Conservation (phyloP, 805 yeast species). For the Metschnikowia corniflorae region DNA sequence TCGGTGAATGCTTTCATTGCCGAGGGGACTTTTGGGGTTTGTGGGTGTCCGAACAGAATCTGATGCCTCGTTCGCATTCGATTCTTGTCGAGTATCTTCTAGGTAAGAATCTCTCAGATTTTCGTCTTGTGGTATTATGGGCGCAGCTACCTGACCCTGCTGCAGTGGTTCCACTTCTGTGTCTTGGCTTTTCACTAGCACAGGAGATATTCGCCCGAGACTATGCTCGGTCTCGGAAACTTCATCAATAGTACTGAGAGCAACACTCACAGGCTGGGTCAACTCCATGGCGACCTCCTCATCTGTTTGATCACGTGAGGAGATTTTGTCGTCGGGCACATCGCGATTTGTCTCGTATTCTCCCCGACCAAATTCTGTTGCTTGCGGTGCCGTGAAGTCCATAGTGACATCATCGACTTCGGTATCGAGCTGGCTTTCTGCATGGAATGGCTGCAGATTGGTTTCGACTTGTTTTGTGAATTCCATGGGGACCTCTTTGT, state of each 20-base stretch:
- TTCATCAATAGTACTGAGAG: not conserved
- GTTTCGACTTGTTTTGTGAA: constrained; percentile 5
- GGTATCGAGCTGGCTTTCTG: not conserved
- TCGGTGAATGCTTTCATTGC: too few species aligned
- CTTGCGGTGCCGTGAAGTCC: constrained; percentile 25
- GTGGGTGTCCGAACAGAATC: not conserved
- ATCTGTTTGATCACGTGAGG: not conserved
- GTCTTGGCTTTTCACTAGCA: constrained; percentile 2
- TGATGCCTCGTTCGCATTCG: not conserved
- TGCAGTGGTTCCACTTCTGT: not conserved
- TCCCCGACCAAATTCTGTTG: too few species aligned
- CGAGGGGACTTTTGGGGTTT: not conserved
- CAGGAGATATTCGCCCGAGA: constrained; percentile 1
- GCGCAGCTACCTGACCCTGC: not conserved
- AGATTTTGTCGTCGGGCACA: not conserved
- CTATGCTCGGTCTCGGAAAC: too few species aligned
- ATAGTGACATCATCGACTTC: constrained; percentile 17
- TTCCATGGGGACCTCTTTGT: constrained; percentile 16
- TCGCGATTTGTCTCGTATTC: not conserved
- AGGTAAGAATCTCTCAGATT: too few species aligned
- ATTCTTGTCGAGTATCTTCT: not conserved
- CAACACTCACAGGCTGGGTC: constrained; percentile 8
- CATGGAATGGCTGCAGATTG: not conserved
- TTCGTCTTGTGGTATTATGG: too few species aligned
- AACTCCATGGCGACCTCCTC: constrained; percentile 10